Evolutionary conservation across 805 yeast species (phyloP), one percentile per base, ranked within the genome.

Genomic region (Scheffersomyces coipomensis): DNA sequence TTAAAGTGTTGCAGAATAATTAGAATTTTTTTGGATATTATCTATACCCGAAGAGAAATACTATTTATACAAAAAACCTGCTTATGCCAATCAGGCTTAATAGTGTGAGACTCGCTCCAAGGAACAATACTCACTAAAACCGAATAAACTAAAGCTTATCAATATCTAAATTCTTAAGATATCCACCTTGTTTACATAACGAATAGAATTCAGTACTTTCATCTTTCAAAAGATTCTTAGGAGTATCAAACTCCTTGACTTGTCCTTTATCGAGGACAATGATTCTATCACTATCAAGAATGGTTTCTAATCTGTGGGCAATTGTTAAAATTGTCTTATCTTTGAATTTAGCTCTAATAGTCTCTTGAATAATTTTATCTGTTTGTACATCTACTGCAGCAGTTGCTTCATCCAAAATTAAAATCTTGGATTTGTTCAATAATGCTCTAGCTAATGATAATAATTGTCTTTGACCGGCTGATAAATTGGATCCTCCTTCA

Each of bases 381-480:
- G 68, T 62, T 43, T 61, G 63, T 4, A 58, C 63, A 45, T 62
- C 67, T 17, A 62, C 73, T 50, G 75, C 68, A 5, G 66, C 68
- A 4, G 88, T 83, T 5, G 88, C 96, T 64, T 88, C 96, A 53
- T 89, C 96, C 41, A 88, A 66, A 12, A 89, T 71, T 46, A 89
- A 68, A 11, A 89, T 80, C 46, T 77, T 83, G 0, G 95, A 85
- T 19, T 78, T 75, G 44, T 81, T 63, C 41, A 66, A 53, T 36
- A 66, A 55, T 0, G 72, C 69, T 42, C 72, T 47, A 4, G 71
- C 70, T 29, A 66, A 56, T 46, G 68, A 63, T 48, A 66, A 47
- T 34, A 66, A 55, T 45, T 66, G 72, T 40, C 56, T 61, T 42
- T 66, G 71, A 19, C 72, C 72, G 2, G 64, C 47, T 8, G 70